A percentile compares a stretch with the other conserved stretches of the same genome.
Conservation (phyloP, 1,284 basidiomycete genomes). For the Heterobasidion parviporum region DNA sequence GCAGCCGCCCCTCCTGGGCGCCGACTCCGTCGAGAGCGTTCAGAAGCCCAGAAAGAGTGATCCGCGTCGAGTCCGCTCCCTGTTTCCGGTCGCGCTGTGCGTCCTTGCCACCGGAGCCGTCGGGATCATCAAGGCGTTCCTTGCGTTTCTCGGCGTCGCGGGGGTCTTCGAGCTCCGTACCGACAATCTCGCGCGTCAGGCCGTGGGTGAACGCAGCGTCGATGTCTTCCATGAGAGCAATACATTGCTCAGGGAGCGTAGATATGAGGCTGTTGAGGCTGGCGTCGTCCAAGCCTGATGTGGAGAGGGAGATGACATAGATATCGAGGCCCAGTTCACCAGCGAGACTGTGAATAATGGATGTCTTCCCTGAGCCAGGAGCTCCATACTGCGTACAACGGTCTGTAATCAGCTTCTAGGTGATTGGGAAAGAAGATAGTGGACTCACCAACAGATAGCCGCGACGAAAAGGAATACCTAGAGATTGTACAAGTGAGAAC, state of each 20-base stretch:
- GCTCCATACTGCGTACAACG: neutral
- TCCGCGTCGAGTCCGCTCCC: constrained; percentile 7
- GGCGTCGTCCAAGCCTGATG: constrained; percentile 61
- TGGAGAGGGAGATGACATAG: constrained; percentile 68
- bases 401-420: neutral
- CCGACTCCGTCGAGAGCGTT: constrained; percentile 71
- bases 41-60: constrained; percentile 65
- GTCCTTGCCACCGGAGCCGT: neutral
- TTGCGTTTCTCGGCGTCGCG: neutral
- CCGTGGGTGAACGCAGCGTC: constrained; percentile 63
- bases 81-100: neutral
- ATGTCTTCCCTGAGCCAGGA: constrained; percentile 31
- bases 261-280: constrained; percentile 52
- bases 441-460: constrained; percentile 53
- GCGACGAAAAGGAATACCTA: constrained; percentile 56
- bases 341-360: constrained; percentile 66
- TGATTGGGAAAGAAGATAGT: neutral
- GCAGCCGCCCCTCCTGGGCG: constrained; percentile 67
- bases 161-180: constrained; percentile 9
- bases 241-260: constrained; percentile 58
- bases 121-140: neutral
- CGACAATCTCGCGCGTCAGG: constrained; percentile 36
- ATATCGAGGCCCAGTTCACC: constrained; percentile 70
- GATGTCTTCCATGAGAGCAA: constrained; percentile 77
- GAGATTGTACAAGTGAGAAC: neutral